Percentiles rank a stretch among this genome's conserved stretches.
Evolutionary conservation across 2,329 filamentous ascomycete species (phyloP).

Genomic region (Elsinoe arachidis): DNA sequence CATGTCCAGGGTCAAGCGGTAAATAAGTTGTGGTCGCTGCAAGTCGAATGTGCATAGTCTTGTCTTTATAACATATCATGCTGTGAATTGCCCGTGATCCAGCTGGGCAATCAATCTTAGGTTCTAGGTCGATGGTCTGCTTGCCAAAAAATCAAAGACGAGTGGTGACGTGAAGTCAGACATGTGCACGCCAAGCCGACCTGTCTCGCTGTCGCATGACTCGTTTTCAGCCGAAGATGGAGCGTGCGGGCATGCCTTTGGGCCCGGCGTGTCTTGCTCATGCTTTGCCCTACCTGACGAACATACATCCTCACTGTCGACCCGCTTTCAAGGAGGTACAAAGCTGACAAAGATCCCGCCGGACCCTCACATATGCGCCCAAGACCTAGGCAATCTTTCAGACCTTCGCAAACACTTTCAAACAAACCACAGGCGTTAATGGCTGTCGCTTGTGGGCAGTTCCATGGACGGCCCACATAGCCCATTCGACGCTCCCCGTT

Average conservation of each 20-base stretch:
- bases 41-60: neutral
- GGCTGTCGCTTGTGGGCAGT: slow-evolving; percentile 12
- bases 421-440: slow-evolving; percentile 7
- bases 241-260: neutral
- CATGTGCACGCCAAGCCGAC: slow-evolving; percentile 1
- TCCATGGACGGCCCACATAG: slow-evolving; percentile 14
- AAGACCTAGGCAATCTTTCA: neutral
- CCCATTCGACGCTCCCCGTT: slow-evolving; percentile 13
- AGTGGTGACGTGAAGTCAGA: slow-evolving; percentile 9
- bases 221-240: neutral
- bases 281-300: neutral
- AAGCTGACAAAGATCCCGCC: neutral
- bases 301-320: neutral
- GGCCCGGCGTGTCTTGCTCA: slow-evolving; percentile 1
- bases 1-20: slow-evolving; percentile 14
- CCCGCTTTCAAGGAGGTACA: neutral
- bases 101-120: neutral
- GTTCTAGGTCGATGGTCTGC: neutral
- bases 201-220: slow-evolving; percentile 1
- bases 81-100: neutral
- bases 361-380: neutral
- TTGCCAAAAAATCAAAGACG: neutral
- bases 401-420: neutral
- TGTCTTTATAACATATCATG: slow-evolving; percentile 14
- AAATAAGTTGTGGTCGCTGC: neutral